Percentiles rank a stretch among this genome's conserved stretches.
Conservation (phyloP, 495 filamentous ascomycete species). For the Podospora pseudocomata region DNA sequence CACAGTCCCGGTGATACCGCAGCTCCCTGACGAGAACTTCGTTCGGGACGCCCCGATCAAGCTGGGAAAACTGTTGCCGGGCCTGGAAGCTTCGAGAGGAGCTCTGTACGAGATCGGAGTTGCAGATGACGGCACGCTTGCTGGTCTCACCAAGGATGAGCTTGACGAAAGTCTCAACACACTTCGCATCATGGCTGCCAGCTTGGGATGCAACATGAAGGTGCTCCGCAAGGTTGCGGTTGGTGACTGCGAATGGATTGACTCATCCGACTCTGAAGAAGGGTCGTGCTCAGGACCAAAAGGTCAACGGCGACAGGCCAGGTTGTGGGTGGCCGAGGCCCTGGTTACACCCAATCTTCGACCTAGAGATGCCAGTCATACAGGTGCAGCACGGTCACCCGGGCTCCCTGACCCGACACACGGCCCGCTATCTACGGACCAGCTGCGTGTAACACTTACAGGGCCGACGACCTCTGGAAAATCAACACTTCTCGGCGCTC, state of each 20-base stretch:
- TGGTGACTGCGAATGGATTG: slow-evolving; percentile 75
- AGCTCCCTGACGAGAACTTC: slow-evolving; percentile 59
- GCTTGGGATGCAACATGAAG: slow-evolving; percentile 83
- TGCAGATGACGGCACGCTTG: slow-evolving; percentile 86
- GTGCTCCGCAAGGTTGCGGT: slow-evolving; percentile 80
- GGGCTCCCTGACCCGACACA: slow-evolving; percentile 27
- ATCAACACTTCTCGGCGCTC: slow-evolving; percentile 80
- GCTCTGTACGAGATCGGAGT: slow-evolving; percentile 97
- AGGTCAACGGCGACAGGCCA: slow-evolving; percentile 40
- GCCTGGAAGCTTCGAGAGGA: slow-evolving; percentile 87
- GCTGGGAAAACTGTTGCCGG: slow-evolving; percentile 64
- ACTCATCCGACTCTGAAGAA: slow-evolving; percentile 13
- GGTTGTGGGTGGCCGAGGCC: slow-evolving; percentile 87
- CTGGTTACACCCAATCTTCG: slow-evolving; percentile 42
- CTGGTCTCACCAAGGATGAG: slow-evolving; percentile 87
- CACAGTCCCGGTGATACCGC: slow-evolving; percentile 63
- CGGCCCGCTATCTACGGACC: slow-evolving; percentile 53
- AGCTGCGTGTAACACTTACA: slow-evolving; percentile 86
- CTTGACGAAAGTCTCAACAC: slow-evolving; percentile 84
- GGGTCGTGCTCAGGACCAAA: slow-evolving; percentile 7
- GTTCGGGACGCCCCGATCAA: slow-evolving; percentile 53
- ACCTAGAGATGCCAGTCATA: slow-evolving; percentile 19
- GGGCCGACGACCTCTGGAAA: slow-evolving; percentile 93
- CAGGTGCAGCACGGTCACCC: slow-evolving; percentile 11
- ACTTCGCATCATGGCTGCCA: slow-evolving; percentile 83